Percentiles rank a stretch among this genome's conserved stretches.
Conservation (phyloP, 2,329 filamentous ascomycete species). For the Xylariaceae sp. region DNA sequence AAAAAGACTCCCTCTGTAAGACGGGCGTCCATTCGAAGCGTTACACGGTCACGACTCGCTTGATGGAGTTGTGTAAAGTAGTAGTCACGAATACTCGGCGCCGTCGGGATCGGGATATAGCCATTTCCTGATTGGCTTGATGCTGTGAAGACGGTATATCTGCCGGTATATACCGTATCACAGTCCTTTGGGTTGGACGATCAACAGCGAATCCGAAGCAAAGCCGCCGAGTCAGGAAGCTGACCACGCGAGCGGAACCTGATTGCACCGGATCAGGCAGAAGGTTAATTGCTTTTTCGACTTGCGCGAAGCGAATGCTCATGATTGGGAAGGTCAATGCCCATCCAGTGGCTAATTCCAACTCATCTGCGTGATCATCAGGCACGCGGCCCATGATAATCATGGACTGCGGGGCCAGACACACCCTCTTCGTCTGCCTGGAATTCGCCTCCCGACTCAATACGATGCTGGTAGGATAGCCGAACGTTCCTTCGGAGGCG, state of each 20-base stretch:
- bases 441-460: constrained; percentile 3
- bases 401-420: constrained; percentile 4
- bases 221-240: constrained; percentile 1
- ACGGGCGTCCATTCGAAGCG: background rate
- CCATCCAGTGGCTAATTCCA: background rate
- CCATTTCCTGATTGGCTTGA: background rate
- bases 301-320: background rate
- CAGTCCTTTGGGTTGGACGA: background rate
- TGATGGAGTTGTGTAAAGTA: background rate
- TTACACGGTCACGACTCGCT: background rate
- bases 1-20: background rate
- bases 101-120: background rate
- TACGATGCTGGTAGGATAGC: constrained; percentile 4
- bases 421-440: constrained; percentile 3
- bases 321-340: background rate
- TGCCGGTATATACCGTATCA: background rate
- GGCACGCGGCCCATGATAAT: background rate
- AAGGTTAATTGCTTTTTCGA: background rate
- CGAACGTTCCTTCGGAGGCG: background rate
- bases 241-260: background rate
- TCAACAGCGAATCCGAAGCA: constrained; percentile 1
- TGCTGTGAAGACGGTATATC: background rate
- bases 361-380: background rate
- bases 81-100: too few relatives aligned
- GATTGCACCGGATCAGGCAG: background rate